phyloP scores from a whole-genome alignment of 164 flowering plant species.

The Piper betle region DNA sequence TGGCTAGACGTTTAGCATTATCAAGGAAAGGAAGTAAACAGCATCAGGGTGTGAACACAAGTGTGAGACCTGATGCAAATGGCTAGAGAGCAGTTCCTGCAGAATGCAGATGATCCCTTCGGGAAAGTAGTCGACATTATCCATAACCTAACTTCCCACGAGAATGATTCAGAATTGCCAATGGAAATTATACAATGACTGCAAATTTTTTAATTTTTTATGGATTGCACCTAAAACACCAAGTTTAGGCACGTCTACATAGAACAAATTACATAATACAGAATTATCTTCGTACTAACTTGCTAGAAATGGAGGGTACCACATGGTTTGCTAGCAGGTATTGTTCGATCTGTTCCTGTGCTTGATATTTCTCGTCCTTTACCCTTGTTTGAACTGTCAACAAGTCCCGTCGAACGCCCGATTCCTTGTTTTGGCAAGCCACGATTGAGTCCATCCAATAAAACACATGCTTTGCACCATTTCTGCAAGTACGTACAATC shows the following conservation, averaged over 20 bases:
- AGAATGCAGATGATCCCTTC: too few relatives aligned
- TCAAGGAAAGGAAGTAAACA: too few relatives aligned
- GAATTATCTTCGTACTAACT: background rate
- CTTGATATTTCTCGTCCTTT: constrained; percentile 3
- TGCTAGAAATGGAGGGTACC: constrained; percentile 65
- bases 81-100: too few relatives aligned
- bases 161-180: background rate
- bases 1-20: too few relatives aligned
- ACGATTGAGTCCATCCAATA: constrained; percentile 79
- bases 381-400: constrained; percentile 18
- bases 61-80: too few relatives aligned
- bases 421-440: constrained; percentile 94
- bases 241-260: background rate
- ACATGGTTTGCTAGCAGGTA: constrained; percentile 62
- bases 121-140: too few relatives aligned
- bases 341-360: constrained; percentile 17
- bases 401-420: constrained; percentile 52
- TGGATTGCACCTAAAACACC: background rate
- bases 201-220: background rate
- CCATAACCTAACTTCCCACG: too few relatives aligned
- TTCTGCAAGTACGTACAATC: constrained; percentile 35
- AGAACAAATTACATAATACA: background rate
- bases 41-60: too few relatives aligned
- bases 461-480: constrained; percentile 96
- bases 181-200: background rate